Conservation (phyloP, 176 grass and related monocot species). For the Avena sativa region DNA sequence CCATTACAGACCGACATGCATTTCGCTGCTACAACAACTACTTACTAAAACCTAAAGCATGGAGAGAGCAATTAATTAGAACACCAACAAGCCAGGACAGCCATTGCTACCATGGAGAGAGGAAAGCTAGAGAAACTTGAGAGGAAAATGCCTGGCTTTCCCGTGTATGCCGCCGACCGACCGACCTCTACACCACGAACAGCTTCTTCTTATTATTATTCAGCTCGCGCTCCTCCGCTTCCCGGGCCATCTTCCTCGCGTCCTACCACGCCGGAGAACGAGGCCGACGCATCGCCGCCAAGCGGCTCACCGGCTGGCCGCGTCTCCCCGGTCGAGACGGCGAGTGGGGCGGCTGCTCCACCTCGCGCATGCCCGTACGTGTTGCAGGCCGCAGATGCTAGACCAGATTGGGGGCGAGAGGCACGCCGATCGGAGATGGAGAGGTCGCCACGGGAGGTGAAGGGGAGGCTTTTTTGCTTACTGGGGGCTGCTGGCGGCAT, state of each 20-base stretch:
- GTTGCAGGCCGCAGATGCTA: neutral
- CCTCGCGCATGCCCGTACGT: constrained; percentile 40
- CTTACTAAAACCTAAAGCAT: too few species aligned
- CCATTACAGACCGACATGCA: constrained; percentile 11
- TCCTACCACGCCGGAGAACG: neutral
- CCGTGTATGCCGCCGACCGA: constrained; percentile 82
- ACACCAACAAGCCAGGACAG: constrained; percentile 22
- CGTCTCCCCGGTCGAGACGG: neutral
- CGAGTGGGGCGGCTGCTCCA: neutral
- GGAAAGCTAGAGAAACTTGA: constrained; percentile 69
- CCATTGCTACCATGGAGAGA: constrained; percentile 30
- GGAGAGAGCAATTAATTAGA: neutral
- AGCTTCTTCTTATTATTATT: neutral
- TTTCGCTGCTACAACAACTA: neutral
- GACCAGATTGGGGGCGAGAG: neutral
- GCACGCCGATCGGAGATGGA: too few species aligned
- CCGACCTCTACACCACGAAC: constrained; percentile 10
- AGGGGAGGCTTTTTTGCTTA: neutral
- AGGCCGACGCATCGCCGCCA: neutral
- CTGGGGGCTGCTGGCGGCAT: neutral
- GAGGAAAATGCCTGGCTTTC: constrained; percentile 93
- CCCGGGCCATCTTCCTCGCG: neutral
- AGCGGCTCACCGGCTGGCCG: neutral
- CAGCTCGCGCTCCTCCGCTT: constrained; percentile 3
- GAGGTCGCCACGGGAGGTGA: neutral